Evolutionary conservation across 768 basidiomycete genomes (phyloP), one percentile per base, ranked within the genome.

Genomic region (Psilocybe cyanescens): DNA sequence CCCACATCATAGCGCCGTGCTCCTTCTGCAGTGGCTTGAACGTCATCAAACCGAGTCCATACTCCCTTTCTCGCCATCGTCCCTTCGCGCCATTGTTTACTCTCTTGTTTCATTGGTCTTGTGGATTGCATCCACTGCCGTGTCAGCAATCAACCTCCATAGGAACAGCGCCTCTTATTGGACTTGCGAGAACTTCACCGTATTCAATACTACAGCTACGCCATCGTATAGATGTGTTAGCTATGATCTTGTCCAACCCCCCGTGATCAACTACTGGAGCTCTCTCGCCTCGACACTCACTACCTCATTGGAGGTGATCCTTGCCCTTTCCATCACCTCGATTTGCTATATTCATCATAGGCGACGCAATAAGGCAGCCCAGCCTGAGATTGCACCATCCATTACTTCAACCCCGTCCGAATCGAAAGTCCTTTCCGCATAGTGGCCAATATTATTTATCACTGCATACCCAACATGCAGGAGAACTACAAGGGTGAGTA

Each of bases 41-140:
- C 57, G 57, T n/a, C 57, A 58, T 30, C 12, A 58, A 29, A 49
- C 47, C 45, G 45, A 58, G 5, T 58, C 57, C 45, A 58, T 58
- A 46, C 33, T 58, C 46, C 33, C 28, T 2, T 58, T 58, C 24
- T 16, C 45, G 8, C 57, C 57, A 16, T 19, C 16, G 8, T 35
- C 46, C 30, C 44, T 46, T n/a, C 29, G 44, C 4, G 46, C 46
- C 8, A 49, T 58, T 17, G 33, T 41, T 8, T 58, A 58, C 30
- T 37, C 24, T 19, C 9, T 58, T 8, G 31, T 58, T 19, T 29
- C 45, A 7, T n/a, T 28, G 3, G 5, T 35, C 12, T 5, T 35
- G 5, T 53, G 51, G 51, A 11, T 19, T 33, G 51, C 31, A 5
- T 53, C 51, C 8, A 37, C 33, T 33, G 16, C 17, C 3, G 33